Base-by-base conservation (phyloP, 2,329 filamentous ascomycete genomes). In the Penicillium oxalicum region DNA sequence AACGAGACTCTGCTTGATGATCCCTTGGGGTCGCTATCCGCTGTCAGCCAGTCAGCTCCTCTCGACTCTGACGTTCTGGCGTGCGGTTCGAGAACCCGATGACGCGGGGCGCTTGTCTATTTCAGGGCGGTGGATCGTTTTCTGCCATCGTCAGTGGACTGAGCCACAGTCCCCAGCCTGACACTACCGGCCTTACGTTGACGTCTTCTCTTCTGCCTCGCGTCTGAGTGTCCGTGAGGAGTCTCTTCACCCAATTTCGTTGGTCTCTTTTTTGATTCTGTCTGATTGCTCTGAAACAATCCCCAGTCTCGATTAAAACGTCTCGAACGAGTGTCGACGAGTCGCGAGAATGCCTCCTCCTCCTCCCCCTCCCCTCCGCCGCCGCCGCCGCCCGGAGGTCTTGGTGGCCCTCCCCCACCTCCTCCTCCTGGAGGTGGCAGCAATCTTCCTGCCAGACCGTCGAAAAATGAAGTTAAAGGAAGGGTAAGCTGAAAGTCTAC, bases 291-390 rank as follows among this genome's bases (percentile, higher is more conserved):
- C 41, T 25, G 42, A 41, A 33, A 34, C 28, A 39, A 48, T 40
- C 12, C 4, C n/a, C 40, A 35, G 49, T 49, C 37, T 40, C 49
- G 39, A 49, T 39, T 50, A 45, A 45, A 32, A 7, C 29, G 29
- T 5, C 11, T 12, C 43, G 9, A 44, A 33, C 45, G 50, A 37
- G 49, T 50, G 47, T 52, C 51, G 65, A 50, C 44, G 29, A 32
- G 29, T 32, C 29, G 8, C 29, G 7, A 32, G 29, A 11, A 72
- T 72, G 67, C 71, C 73, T 59, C 70, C 73, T 61, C 79, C 79
- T 44, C 79, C n/a, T n/a, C 83, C 40, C 84, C 85, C 46, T 86
- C 86, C 2, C 86, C 86, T 9, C 86, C 40, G 5, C 86, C 86
- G 1, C 87, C 86, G 32, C 86, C 83, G 36, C 81, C 84, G 47